phyloP scores from a whole-genome alignment of 2,329 filamentous ascomycete species.

The Xylaria sp. region DNA sequence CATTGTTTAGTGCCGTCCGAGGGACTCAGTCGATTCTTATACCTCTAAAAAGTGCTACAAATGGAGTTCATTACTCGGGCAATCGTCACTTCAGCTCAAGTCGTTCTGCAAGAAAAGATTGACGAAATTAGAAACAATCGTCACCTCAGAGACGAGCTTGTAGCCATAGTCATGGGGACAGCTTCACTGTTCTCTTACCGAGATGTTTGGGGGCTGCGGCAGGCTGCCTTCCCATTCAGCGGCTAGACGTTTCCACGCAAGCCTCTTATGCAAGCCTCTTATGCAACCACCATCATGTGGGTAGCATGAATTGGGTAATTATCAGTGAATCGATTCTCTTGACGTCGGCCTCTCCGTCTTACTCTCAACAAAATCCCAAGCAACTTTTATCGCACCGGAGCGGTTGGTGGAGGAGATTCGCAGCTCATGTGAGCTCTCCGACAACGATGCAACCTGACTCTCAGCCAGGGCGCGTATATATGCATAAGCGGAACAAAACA shows the following conservation, averaged over 20 bases:
- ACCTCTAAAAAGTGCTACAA: background rate
- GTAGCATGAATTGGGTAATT: background rate
- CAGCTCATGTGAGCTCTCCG: constrained; percentile 10
- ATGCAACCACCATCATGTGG: constrained; percentile 15
- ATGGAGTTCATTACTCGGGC: background rate
- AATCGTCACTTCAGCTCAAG: background rate
- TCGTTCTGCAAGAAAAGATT: background rate
- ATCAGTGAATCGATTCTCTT: background rate
- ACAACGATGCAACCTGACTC: constrained; percentile 13
- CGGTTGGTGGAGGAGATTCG: constrained; percentile 1
- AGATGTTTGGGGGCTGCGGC: constrained; percentile 11
- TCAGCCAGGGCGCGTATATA: constrained; percentile 16
- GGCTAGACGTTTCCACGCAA: constrained; percentile 12
- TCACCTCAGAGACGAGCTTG: too few relatives aligned
- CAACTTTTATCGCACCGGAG: background rate
- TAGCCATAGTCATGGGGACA: constrained; percentile 3
- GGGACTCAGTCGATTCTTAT: background rate
- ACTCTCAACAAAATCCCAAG: constrained; percentile 4
- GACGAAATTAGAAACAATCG: background rate
- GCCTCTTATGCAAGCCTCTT: constrained; percentile 29
- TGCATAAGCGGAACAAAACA: background rate
- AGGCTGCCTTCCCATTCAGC: constrained; percentile 3
- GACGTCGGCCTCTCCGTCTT: constrained; percentile 3
- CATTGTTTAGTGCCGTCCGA: background rate
- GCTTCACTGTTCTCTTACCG: background rate